Evolutionary conservation across 192 early-diverging fungal genomes (phyloP).

Genomic region (Phycomyces blakesleeanus): DNA sequence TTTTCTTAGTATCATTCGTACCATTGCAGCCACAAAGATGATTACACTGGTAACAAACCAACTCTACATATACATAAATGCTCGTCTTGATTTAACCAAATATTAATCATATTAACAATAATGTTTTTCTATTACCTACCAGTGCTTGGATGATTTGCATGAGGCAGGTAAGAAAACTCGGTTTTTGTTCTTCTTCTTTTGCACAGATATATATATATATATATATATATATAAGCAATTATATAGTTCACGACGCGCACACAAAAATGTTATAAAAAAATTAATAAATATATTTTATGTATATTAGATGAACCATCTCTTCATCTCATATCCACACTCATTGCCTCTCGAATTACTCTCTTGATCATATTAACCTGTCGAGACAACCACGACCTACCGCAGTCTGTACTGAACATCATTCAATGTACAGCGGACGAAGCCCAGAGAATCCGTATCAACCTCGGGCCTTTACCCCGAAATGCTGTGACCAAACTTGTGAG

Average conservation of each 20-base stretch:
- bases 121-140: too few relatives aligned
- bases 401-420: not conserved
- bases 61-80: too few relatives aligned
- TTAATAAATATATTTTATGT: not conserved
- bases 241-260: too few relatives aligned
- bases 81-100: too few relatives aligned
- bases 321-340: constrained; percentile 13
- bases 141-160: constrained; percentile 32
- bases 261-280: too few relatives aligned
- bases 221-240: too few relatives aligned
- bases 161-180: constrained; percentile 28
- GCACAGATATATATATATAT: too few relatives aligned
- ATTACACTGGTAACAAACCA: constrained; percentile 31
- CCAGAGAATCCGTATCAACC: constrained; percentile 4
- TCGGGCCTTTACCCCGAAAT: constrained; percentile 1
- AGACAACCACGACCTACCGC: constrained; percentile 12
- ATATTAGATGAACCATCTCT: constrained; percentile 25
- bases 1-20: constrained; percentile 21
- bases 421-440: not conserved
- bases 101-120: not conserved
- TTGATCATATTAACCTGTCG: constrained; percentile 25
- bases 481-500: constrained; percentile 9
- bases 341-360: constrained; percentile 15
- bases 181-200: too few relatives aligned
- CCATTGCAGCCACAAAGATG: constrained; percentile 22